phyloP scores from a whole-genome alignment of 768 basidiomycete genomes.

The Collybiopsis confluens region DNA sequence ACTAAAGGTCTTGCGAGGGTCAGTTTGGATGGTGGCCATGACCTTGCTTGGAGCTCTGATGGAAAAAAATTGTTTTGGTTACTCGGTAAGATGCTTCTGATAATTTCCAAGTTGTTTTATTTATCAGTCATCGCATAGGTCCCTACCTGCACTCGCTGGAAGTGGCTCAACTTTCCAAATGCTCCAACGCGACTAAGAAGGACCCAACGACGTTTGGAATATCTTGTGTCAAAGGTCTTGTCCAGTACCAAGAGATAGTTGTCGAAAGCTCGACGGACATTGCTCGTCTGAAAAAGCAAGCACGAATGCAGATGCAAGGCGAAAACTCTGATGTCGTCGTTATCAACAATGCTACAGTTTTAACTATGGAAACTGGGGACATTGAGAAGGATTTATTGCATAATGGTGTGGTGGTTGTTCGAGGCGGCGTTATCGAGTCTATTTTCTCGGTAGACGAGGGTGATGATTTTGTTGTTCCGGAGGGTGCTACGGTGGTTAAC shows the following conservation, averaged over 20 bases:
- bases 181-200: conserved; percentile 40
- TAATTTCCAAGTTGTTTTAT: neutral
- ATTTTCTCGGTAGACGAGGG: conserved; percentile 32
- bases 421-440: conserved; percentile 55
- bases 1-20: conserved; percentile 56
- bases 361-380: conserved; percentile 63
- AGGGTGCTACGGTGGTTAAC: conserved; percentile 45
- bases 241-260: conserved; percentile 56
- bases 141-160: conserved; percentile 63
- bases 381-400: conserved; percentile 43
- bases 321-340: conserved; percentile 44
- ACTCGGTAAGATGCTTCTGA: conserved; percentile 43
- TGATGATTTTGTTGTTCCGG: conserved; percentile 27
- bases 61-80: conserved; percentile 71
- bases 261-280: conserved; percentile 62
- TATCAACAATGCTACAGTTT: conserved; percentile 62
- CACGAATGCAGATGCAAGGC: conserved; percentile 17
- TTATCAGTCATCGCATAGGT: conserved; percentile 30
- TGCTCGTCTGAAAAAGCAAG: conserved; percentile 52
- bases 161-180: conserved; percentile 45
- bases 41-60: conserved; percentile 58
- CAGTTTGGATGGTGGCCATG: conserved; percentile 73
- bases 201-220: conserved; percentile 59
- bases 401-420: conserved; percentile 48
- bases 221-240: conserved; percentile 49